These are phyloP conservation scores for Bryoglossum gracile DNA, from an alignment of 495 filamentous ascomycete genomes.

Conservation along the genomic window DNA sequence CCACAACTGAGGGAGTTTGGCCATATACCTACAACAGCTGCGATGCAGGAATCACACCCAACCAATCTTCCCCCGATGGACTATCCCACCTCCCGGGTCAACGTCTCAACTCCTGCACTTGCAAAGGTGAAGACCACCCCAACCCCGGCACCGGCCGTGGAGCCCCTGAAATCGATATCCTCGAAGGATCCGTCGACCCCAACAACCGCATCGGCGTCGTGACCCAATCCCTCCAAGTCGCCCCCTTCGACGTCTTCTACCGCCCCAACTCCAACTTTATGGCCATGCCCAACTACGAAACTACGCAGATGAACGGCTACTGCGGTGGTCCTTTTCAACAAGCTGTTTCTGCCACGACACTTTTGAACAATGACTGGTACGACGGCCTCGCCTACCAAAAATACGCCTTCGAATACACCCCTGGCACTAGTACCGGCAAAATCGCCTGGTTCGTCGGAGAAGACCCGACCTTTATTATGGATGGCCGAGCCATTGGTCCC, in stretches of 20 bases:
- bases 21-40: conserved; percentile 72
- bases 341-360: conserved; percentile 62
- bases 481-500: conserved; percentile 57
- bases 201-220: conserved; percentile 45
- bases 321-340: conserved; percentile 65
- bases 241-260: conserved; percentile 71
- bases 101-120: conserved; percentile 63
- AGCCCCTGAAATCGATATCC: conserved; percentile 69
- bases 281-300: conserved; percentile 50
- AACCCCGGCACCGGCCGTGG: conserved; percentile 62
- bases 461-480: conserved; percentile 57
- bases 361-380: conserved; percentile 72
- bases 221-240: conserved; percentile 66
- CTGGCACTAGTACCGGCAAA: conserved; percentile 48
- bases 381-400: conserved; percentile 63
- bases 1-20: conserved; percentile 67
- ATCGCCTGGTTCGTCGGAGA: conserved; percentile 66
- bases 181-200: conserved; percentile 57
- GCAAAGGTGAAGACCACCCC: conserved; percentile 58
- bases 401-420: conserved; percentile 68
- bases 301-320: conserved; percentile 59
- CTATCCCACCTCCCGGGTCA: conserved; percentile 65
- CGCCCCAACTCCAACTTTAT: conserved; percentile 58
- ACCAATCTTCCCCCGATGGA: conserved; percentile 63
- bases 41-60: conserved; percentile 67